Conservation (phyloP, 2,329 filamentous ascomycete genomes). For the Colletotrichum agaves region DNA sequence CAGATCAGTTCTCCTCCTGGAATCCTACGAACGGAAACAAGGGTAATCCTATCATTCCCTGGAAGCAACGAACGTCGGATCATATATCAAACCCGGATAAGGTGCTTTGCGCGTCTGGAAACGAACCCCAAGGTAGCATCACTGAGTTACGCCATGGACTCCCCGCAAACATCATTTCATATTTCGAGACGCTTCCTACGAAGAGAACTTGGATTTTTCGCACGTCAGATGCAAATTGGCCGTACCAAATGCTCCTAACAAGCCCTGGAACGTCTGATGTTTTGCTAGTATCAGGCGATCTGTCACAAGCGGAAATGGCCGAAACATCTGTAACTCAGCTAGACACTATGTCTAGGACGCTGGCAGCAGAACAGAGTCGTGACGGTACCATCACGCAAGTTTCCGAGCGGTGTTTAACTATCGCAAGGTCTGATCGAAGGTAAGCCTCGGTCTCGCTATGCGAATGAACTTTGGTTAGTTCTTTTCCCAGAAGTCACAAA, state of each 20-base stretch:
- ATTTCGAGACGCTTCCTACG: slow-evolving; percentile 62
- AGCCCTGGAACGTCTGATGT: slow-evolving; percentile 60
- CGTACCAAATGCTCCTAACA: slow-evolving; percentile 58
- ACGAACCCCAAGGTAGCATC: slow-evolving; percentile 70
- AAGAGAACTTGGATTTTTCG: slow-evolving; percentile 65
- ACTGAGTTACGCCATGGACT: slow-evolving; percentile 77
- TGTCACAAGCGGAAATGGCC: slow-evolving; percentile 56
- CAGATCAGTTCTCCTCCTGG: slow-evolving; percentile 49
- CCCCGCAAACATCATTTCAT: slow-evolving; percentile 72
- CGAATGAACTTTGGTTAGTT: background rate
- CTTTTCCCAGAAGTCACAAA: too few relatives aligned
- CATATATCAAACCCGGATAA: slow-evolving; percentile 53
- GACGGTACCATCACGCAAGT: slow-evolving; percentile 61
- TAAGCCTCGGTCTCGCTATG: background rate
- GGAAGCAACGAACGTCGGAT: slow-evolving; percentile 26
- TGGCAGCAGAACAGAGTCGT: slow-evolving; percentile 54
- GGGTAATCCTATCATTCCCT: slow-evolving; percentile 23
- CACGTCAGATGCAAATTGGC: slow-evolving; percentile 41
- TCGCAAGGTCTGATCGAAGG: slow-evolving; percentile 49
- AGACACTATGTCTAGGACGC: slow-evolving; percentile 63
- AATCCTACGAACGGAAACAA: slow-evolving; percentile 45
- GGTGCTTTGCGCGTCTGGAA: slow-evolving; percentile 75
- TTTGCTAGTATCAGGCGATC: slow-evolving; percentile 60
- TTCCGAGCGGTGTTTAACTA: slow-evolving; percentile 59
- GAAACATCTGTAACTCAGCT: slow-evolving; percentile 56